Evolutionary conservation across 306 rosid genomes (phyloP).

Genomic region (Dryas drummondii): DNA sequence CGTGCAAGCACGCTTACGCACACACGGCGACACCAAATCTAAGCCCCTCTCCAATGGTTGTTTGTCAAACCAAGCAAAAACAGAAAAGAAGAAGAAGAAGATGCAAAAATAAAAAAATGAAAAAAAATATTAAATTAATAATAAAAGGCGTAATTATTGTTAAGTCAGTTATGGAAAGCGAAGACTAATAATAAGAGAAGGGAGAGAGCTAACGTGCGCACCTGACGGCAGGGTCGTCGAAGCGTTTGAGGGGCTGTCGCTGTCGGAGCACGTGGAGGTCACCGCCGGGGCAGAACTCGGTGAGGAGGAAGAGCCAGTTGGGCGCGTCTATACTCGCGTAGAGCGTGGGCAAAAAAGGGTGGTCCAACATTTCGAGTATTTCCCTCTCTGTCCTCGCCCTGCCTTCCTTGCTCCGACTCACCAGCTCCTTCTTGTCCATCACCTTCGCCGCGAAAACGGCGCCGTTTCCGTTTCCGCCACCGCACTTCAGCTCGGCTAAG

Average conservation of each 20-base stretch:
- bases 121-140: background rate
- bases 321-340: slow-evolving; percentile 67
- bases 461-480: slow-evolving; percentile 20
- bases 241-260: slow-evolving; percentile 70
- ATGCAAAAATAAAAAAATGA: background rate
- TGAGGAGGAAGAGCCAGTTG: slow-evolving; percentile 64
- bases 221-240: slow-evolving; percentile 72
- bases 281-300: slow-evolving; percentile 91
- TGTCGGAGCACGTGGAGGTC: slow-evolving; percentile 86
- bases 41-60: background rate
- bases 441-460: slow-evolving; percentile 71
- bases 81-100: background rate
- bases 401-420: slow-evolving; percentile 70
- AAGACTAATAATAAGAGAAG: too few species aligned
- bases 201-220: slow-evolving; percentile 36
- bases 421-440: slow-evolving; percentile 78
- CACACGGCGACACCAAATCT: background rate
- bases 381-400: slow-evolving; percentile 77
- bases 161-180: too few species aligned
- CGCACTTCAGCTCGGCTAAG: slow-evolving; percentile 48
- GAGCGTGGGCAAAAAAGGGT: slow-evolving; percentile 78
- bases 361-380: slow-evolving; percentile 64
- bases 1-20: background rate
- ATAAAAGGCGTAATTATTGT: too few species aligned
- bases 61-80: background rate